Percentiles rank a stretch among this genome's conserved stretches.
Evolutionary conservation across 306 rosid species (phyloP).

Genomic region (Cyamopsis tetragonoloba): DNA sequence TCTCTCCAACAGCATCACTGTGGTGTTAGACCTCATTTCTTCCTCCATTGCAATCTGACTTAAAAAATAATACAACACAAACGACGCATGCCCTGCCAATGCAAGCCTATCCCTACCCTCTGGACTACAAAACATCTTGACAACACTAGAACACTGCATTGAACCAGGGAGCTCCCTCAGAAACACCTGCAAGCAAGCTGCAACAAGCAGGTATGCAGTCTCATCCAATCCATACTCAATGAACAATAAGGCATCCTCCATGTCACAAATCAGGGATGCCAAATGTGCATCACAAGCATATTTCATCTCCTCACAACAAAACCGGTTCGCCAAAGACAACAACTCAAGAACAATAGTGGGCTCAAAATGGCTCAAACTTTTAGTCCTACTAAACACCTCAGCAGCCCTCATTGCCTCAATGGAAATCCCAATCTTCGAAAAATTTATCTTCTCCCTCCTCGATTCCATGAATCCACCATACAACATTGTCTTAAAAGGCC

Average conservation of each 20-base stretch:
- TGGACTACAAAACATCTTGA: slow-evolving; percentile 59
- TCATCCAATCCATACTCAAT: slow-evolving; percentile 81
- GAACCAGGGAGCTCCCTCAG: slow-evolving; percentile 74
- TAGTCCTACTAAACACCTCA: slow-evolving; percentile 68
- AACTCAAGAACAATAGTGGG: slow-evolving; percentile 57
- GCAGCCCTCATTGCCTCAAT: slow-evolving; percentile 64
- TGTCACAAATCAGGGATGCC: slow-evolving; percentile 60
- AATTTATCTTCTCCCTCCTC: slow-evolving; percentile 65
- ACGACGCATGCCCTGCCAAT: slow-evolving; percentile 57
- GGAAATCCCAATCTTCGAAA: slow-evolving; percentile 58
- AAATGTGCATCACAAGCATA: slow-evolving; percentile 60
- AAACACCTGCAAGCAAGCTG: slow-evolving; percentile 84
- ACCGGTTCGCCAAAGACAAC: slow-evolving; percentile 58
- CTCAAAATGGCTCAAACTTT: slow-evolving; percentile 40
- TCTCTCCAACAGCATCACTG: slow-evolving; percentile 85
- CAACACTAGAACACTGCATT: slow-evolving; percentile 41
- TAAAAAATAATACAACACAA: slow-evolving; percentile 65
- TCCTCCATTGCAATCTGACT: slow-evolving; percentile 87
- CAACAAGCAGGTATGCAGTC: slow-evolving; percentile 63
- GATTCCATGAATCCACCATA: slow-evolving; percentile 69
- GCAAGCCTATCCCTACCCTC: slow-evolving; percentile 71
- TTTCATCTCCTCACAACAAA: slow-evolving; percentile 88
- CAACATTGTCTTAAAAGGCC: slow-evolving; percentile 69
- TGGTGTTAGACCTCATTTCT: slow-evolving; percentile 71
- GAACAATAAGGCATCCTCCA: slow-evolving; percentile 57